Evolutionary conservation across 768 basidiomycete species (phyloP).

Genomic region (Termitomyces heimii): DNA sequence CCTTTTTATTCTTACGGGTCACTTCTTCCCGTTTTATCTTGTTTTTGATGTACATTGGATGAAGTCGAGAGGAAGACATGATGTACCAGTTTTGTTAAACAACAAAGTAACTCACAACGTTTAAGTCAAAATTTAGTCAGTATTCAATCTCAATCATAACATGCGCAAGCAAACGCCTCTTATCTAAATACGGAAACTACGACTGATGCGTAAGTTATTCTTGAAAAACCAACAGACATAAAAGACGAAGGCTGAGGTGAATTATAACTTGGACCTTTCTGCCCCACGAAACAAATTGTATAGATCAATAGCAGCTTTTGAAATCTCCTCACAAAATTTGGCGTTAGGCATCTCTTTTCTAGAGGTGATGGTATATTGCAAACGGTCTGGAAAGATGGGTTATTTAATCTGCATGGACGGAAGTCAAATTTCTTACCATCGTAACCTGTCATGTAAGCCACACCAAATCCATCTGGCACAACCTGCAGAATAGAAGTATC

Average conservation of each 20-base stretch:
- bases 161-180: slow-evolving; percentile 7
- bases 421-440: slow-evolving; percentile 41
- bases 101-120: neutral
- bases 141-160: neutral
- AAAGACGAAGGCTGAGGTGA: neutral
- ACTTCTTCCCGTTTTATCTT: slow-evolving; percentile 84
- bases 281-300: slow-evolving; percentile 46
- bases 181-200: neutral
- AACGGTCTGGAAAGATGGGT: slow-evolving; percentile 42
- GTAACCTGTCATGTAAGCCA: slow-evolving; percentile 91
- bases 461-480: slow-evolving; percentile 90
- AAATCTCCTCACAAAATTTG: slow-evolving; percentile 67
- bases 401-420: neutral
- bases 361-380: slow-evolving; percentile 87
- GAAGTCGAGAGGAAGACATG: slow-evolving; percentile 56
- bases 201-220: neutral
- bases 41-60: slow-evolving; percentile 74
- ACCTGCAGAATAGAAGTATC: slow-evolving; percentile 36
- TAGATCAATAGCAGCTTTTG: slow-evolving; percentile 56
- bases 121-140: neutral
- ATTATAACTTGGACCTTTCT: slow-evolving; percentile 25
- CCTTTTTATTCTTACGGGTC: slow-evolving; percentile 64
- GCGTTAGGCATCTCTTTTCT: slow-evolving; percentile 79
- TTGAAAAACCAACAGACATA: neutral
- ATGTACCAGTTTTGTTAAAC: neutral